Base-by-base conservation (phyloP, 2,329 filamentous ascomycete genomes). In the Verticillium dahliae region DNA sequence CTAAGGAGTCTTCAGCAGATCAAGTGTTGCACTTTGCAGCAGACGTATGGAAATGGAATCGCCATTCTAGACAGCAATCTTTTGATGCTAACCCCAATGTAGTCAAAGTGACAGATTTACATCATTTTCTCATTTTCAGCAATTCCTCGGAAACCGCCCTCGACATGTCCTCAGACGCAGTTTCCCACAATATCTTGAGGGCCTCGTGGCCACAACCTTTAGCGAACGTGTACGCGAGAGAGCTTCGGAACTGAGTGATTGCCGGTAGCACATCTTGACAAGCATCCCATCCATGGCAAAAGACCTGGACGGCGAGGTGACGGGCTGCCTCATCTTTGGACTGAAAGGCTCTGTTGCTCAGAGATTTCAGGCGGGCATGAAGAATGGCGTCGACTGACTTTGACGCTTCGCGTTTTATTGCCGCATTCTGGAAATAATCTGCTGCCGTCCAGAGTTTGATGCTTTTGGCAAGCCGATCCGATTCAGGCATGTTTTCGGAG, bases 401-500 rank as follows among this genome's bases (percentile, higher is more conserved):
- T n/a, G 22, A 1, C 3, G 45, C 45, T 22, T 11, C 18, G 6
- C 22, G 9, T 18, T 22, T 50, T 0, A 50, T 50, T 4, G 7
- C 11, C 18, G 3, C 45, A 27, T 50, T n/a, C n/a, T 50, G 45
- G n/a, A 50, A 50, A 18, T 50, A 50, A 5, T 50, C n/a, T 7
- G 45, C 45, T 22, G 45, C 9, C 0, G 22, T 50, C 45, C 45
- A 50, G 10, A 50, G 45, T 3, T 9, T 3, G 3, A 50, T 27
- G 7, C 4, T 50, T 6, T 1, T 1, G 11, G 6, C 2, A 2
- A 27, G n/a, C 45, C 18, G 22, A 4, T 22, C 1, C 1, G n/a
- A 10, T 27, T 18, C 18, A 22, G 18, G n/a, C 45, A 50, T 3
- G 11, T 50, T 50, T n/a, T 2, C 1, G 4, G 22, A 6, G 18